Evolutionary conservation across 805 yeast genomes (phyloP).

Genomic region (Metschnikowia gruessii): DNA sequence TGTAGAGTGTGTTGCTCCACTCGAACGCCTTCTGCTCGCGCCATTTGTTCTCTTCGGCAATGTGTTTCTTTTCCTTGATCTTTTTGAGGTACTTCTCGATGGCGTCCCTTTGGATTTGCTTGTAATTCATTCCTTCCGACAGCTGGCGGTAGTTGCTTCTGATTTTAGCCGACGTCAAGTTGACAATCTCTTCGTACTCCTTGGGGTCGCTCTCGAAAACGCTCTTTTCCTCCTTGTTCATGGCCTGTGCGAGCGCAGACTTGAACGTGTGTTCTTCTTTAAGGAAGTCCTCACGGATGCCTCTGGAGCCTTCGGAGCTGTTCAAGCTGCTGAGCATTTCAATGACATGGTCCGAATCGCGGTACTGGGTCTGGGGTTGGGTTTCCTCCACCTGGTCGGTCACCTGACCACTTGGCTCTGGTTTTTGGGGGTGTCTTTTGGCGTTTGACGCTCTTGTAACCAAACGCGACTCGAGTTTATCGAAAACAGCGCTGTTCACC

Average conservation of each 20-base stretch:
- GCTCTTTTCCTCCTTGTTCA: conserved; percentile 19
- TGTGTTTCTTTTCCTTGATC: conserved; percentile 41
- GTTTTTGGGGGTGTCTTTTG: background rate
- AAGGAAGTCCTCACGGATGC: background rate
- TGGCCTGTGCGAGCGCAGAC: conserved; percentile 26
- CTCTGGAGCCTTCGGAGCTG: background rate
- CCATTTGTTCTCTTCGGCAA: conserved; percentile 43
- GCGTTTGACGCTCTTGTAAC: background rate
- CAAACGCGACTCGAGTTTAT: conserved; percentile 19
- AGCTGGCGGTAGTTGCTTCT: conserved; percentile 15
- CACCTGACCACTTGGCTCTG: no score
- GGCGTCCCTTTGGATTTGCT: conserved; percentile 12
- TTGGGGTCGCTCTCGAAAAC: conserved; percentile 10
- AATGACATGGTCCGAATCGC: background rate
- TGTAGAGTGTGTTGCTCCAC: conserved; percentile 41
- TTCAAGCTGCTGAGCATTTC: background rate
- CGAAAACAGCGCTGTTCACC: conserved; percentile 27
- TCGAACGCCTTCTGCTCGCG: conserved; percentile 51
- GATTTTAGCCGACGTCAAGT: conserved; percentile 21
- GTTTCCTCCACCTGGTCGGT: background rate
- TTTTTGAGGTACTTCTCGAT: conserved; percentile 43
- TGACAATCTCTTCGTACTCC: conserved; percentile 17
- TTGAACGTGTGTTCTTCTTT: conserved; percentile 19
- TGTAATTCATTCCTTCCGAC: background rate
- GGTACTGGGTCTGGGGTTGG: background rate